Evolutionary conservation across 441 rosid genomes (phyloP).

Genomic region (Mallotus repandus): DNA sequence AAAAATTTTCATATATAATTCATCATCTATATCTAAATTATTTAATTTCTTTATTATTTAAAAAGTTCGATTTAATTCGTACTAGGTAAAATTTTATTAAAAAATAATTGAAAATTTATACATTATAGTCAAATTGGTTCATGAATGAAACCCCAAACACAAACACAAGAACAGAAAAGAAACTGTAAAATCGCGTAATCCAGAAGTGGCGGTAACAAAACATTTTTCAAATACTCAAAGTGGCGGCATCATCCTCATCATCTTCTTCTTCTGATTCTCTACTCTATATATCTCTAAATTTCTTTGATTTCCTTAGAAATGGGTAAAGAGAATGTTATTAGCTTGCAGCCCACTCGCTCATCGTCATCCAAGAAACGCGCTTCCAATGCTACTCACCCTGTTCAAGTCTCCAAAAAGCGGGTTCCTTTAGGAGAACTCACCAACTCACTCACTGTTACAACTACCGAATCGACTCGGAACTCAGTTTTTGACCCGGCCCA

Average conservation of each 20-base stretch:
- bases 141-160: no score
- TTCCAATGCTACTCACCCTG: constrained; percentile 2
- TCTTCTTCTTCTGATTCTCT: background rate
- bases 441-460: background rate
- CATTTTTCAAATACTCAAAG: constrained; percentile 6
- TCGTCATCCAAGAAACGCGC: constrained; percentile 28
- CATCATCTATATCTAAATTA: no score
- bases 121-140: no score
- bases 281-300: no score
- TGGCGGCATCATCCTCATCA: constrained; percentile 11
- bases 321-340: constrained; percentile 18
- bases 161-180: background rate
- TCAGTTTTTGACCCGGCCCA: background rate
- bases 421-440: constrained; percentile 42
- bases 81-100: no score
- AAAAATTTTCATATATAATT: no score
- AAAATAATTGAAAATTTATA: no score
- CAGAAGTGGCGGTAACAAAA: background rate
- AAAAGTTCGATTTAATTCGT: no score
- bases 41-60: no score
- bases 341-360: constrained; percentile 18
- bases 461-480: background rate
- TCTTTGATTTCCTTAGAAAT: background rate
- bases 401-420: constrained; percentile 31
- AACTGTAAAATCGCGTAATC: background rate